These are phyloP conservation scores for Allium sativum DNA, from an alignment of 106 monocot species.

Conservation along the genomic window DNA sequence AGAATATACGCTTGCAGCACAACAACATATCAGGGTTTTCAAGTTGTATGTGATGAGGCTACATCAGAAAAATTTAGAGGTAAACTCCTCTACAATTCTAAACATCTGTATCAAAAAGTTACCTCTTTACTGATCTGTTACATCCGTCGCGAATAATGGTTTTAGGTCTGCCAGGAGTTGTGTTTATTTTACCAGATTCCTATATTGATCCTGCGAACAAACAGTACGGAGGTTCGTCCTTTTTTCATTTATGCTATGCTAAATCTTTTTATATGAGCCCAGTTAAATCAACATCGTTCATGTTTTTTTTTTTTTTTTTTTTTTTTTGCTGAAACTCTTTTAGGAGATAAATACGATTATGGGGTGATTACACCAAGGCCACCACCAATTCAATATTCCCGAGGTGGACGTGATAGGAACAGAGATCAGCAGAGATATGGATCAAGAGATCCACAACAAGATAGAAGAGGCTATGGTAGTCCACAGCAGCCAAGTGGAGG, in stretches of 20 bases:
- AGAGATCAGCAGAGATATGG: slow-evolving; percentile 54
- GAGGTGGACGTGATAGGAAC: slow-evolving; percentile 53
- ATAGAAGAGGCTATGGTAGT: slow-evolving; percentile 19
- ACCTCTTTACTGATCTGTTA: slow-evolving; percentile 1
- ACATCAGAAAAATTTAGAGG: slow-evolving; percentile 88
- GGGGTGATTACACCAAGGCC: slow-evolving; percentile 91
- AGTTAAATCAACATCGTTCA: background rate
- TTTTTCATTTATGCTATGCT: background rate
- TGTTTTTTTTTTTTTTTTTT: too few species aligned
- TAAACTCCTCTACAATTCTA: slow-evolving; percentile 6
- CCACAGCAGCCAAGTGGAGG: too few species aligned
- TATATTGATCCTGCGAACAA: slow-evolving; percentile 96
- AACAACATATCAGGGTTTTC: slow-evolving; percentile 88
- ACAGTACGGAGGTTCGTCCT: slow-evolving; percentile 80
- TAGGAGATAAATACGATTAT: slow-evolving; percentile 96
- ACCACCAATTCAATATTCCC: slow-evolving; percentile 73
- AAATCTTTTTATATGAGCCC: background rate
- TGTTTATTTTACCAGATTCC: slow-evolving; percentile 92
- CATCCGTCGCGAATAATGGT: background rate
- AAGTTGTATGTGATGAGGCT: slow-evolving; percentile 63
- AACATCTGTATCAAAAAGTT: background rate
- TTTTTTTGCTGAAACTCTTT: background rate
- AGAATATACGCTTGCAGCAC: slow-evolving; percentile 96
- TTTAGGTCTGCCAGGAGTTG: slow-evolving; percentile 92
- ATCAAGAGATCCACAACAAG: slow-evolving; percentile 13